Conservation (phyloP, 2,329 filamentous ascomycete genomes). For the Fusarium nisikadoi region DNA sequence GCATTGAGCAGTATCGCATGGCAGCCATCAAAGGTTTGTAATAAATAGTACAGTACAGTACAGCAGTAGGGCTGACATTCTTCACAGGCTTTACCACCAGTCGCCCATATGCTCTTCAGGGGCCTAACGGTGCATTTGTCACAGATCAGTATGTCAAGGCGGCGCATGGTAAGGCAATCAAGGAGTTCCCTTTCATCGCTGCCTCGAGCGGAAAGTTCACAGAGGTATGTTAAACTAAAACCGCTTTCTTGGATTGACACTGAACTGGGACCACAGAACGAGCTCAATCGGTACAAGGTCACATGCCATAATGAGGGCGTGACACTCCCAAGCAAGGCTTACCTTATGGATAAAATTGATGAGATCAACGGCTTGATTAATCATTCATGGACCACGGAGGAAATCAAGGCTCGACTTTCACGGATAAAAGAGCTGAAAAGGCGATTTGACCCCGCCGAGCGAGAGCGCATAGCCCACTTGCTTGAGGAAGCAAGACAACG, state of each 20-base stretch:
- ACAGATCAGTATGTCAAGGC: conserved; percentile 88
- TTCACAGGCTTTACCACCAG: conserved; percentile 77
- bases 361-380: conserved; percentile 84
- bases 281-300: conserved; percentile 84
- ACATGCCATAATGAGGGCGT: conserved; percentile 78
- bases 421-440: conserved; percentile 75
- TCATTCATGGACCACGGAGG: conserved; percentile 83
- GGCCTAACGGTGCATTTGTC: conserved; percentile 79
- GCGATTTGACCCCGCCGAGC: conserved; percentile 74
- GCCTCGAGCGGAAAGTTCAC: conserved; percentile 88
- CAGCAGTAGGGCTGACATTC: conserved; percentile 33
- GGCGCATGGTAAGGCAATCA: conserved; percentile 83
- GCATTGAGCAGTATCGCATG: conserved; percentile 85
- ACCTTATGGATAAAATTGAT: conserved; percentile 76
- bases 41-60: neutral
- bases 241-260: neutral
- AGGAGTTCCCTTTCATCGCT: conserved; percentile 88
- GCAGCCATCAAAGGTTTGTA: conserved; percentile 82
- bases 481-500: conserved; percentile 73
- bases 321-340: conserved; percentile 77
- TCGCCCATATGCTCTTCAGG: conserved; percentile 84
- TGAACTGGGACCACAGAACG: conserved; percentile 62
- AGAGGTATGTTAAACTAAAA: conserved; percentile 66
- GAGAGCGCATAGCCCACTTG: conserved; percentile 71
- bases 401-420: conserved; percentile 82